A percentile compares a stretch with the other conserved stretches of the same genome.
Evolutionary conservation across 768 basidiomycete genomes (phyloP).

Genomic region (Mycena crocata): DNA sequence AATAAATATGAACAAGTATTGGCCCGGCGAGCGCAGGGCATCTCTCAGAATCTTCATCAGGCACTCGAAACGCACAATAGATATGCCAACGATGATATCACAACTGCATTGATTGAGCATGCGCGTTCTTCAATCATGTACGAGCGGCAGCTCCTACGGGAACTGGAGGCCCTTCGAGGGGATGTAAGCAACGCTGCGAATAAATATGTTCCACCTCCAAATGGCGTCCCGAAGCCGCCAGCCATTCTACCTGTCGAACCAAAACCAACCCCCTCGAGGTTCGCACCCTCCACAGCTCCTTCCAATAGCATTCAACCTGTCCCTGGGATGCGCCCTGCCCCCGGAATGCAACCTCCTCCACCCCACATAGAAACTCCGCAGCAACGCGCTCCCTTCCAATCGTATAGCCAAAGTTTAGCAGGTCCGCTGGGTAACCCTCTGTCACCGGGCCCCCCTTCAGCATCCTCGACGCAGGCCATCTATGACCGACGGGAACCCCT

Average conservation of each 20-base stretch:
- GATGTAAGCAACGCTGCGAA: conserved; percentile 80
- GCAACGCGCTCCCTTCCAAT: conserved; percentile 31
- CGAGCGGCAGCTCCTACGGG: conserved; percentile 88
- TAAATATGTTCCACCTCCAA: conserved; percentile 61
- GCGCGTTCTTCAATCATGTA: conserved; percentile 92
- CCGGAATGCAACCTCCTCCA: conserved; percentile 30
- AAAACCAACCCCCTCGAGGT: conserved; percentile 43
- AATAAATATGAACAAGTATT: conserved; percentile 90
- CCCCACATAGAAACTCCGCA: conserved; percentile 33
- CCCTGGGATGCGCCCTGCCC: too few relatives aligned
- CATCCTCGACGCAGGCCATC: conserved; percentile 32
- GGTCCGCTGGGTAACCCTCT: conserved; percentile 8
- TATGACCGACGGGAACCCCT: conserved; percentile 26
- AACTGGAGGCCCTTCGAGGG: conserved; percentile 84
- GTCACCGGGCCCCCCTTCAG: conserved; percentile 29
- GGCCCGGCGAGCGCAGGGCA: conserved; percentile 88
- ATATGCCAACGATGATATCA: conserved; percentile 91
- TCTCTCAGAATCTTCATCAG: conserved; percentile 92
- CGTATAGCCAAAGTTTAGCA: conserved; percentile 23
- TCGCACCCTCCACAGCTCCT: conserved; percentile 19
- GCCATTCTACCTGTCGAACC: conserved; percentile 71
- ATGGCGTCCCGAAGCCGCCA: conserved; percentile 68
- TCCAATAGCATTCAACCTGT: conserved; percentile 31
- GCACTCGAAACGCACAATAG: conserved; percentile 88
- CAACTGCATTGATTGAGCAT: conserved; percentile 91